Conservation (phyloP, 495 filamentous ascomycete species). For the Chaetomium cochliodes region DNA sequence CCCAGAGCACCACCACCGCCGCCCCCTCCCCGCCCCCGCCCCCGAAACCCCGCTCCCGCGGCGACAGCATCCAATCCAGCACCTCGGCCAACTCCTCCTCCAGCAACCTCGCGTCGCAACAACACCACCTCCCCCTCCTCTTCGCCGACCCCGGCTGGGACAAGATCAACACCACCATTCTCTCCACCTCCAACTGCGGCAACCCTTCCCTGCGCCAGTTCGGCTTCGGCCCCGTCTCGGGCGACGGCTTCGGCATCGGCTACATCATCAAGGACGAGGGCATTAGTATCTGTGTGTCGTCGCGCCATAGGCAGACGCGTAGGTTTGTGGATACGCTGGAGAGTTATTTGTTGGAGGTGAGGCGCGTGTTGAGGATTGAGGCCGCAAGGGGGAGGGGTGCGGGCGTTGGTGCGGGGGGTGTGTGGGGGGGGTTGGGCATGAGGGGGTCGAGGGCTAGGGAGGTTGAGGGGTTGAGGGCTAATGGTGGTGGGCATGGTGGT, state of each 20-base stretch:
- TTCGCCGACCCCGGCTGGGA: slow-evolving; percentile 93
- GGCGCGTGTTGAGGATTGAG: slow-evolving; percentile 72
- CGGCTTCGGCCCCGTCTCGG: slow-evolving; percentile 91
- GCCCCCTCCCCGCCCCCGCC: too few species aligned
- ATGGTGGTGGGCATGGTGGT: not conserved
- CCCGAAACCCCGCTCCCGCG: slow-evolving; percentile 31
- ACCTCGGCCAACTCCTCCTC: slow-evolving; percentile 22
- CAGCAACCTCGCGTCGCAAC: slow-evolving; percentile 24
- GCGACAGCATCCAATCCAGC: slow-evolving; percentile 35
- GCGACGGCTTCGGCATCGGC: slow-evolving; percentile 94
- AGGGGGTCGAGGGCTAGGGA: slow-evolving; percentile 42
- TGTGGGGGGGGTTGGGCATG: slow-evolving; percentile 24
- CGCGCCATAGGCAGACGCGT: slow-evolving; percentile 88
- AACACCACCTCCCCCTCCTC: slow-evolving; percentile 63
- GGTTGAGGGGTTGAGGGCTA: slow-evolving; percentile 35
- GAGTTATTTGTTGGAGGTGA: slow-evolving; percentile 83
- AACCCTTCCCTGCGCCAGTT: slow-evolving; percentile 97
- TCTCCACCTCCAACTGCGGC: slow-evolving; percentile 97
- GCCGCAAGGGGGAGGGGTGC: slow-evolving; percentile 44
- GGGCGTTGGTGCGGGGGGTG: not conserved
- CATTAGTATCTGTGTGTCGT: slow-evolving; percentile 86
- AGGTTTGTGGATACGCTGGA: slow-evolving; percentile 88
- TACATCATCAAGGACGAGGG: slow-evolving; percentile 98
- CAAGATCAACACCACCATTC: slow-evolving; percentile 87
- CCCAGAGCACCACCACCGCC: slow-evolving; percentile 18